Evolutionary conservation across 2,329 filamentous ascomycete genomes (phyloP).

Genomic region (Calonectria naviculata): DNA sequence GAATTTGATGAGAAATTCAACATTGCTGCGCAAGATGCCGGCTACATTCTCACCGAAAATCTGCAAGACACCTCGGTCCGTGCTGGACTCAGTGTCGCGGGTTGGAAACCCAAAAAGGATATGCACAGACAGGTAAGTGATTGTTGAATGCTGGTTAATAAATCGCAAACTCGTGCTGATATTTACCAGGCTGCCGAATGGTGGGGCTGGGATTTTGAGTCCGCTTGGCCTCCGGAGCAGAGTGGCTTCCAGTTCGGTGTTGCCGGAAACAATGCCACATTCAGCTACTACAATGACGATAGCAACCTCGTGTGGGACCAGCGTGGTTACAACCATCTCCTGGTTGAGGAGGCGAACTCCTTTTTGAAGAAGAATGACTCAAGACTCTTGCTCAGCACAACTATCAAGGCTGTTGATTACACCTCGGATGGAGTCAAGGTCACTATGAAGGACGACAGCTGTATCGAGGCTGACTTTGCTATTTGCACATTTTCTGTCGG

Average conservation of each 20-base stretch:
- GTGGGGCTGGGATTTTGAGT: constrained; percentile 69
- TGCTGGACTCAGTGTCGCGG: constrained; percentile 67
- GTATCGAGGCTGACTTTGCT: constrained; percentile 69
- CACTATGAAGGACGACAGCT: constrained; percentile 63
- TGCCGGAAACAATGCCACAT: constrained; percentile 69
- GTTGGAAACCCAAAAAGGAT: constrained; percentile 69
- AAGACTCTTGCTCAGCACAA: constrained; percentile 68
- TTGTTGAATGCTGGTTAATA: too few species aligned
- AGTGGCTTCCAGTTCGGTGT: constrained; percentile 66
- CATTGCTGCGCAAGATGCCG: constrained; percentile 63
- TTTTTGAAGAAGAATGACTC: constrained; percentile 67
- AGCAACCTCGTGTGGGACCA: constrained; percentile 72
- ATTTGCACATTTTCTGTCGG: constrained; percentile 76
- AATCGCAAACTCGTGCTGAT: background rate
- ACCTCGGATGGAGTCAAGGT: constrained; percentile 63
- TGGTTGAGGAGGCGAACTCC: constrained; percentile 65
- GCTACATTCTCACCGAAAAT: constrained; percentile 67
- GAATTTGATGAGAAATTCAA: constrained; percentile 60
- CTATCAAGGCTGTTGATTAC: constrained; percentile 66
- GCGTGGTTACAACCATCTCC: constrained; percentile 69
- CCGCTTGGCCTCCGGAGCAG: constrained; percentile 65
- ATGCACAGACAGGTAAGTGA: constrained; percentile 62
- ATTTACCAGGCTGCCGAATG: constrained; percentile 61
- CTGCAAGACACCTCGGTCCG: constrained; percentile 70
- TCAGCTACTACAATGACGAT: constrained; percentile 68